Base-by-base conservation (phyloP, 176 grass and related monocot species). In the Cymbopogon citratus region DNA sequence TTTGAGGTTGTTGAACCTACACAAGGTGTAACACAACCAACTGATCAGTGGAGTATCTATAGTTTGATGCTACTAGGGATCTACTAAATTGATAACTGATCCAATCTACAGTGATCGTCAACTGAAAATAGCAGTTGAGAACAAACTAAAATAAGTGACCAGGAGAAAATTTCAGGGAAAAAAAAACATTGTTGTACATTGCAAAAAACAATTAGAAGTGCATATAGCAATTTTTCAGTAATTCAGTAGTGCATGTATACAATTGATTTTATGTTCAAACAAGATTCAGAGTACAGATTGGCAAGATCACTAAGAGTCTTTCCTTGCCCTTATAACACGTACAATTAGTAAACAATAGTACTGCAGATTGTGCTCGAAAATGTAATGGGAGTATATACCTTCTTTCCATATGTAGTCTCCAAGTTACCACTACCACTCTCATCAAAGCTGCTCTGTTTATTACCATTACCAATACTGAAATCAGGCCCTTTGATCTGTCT, bases 311-410 rank as follows among this genome's bases (percentile, higher is more conserved):
- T 81, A 76, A 21, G 5, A 68, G 71, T 71, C 26, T 63, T 12
- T 39, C 39, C 66, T 41, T 64, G 65, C 9, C 66, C 15, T 72
- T 5, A 39, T 7, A 35, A 41, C 35, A 27, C 23, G 36, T 65
- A 31, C 3, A 79, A 56, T 80, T 43, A 62, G 3, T 7, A 68
- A 63, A 13, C 61, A 38, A 11, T 21, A 54, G 7, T 36, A 24
- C 31, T 79, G 46, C 23, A 69, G 23, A 63, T 63, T 67, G 40
- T 49, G 41, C 12, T 49, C 63, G 63, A 21, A 51, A 70, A 73
- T 29, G 43, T 18, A 25, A 33, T 24, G 65, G 39, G 33, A 84
- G 68, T 31, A 70, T 24, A 69, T 93, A 93, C 91, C 91, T 90
- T 84, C 24, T 86, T 81, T 21, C 18, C 81, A 85, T 87, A 28